These are phyloP conservation scores for Trebouxia sp. DNA, from an alignment of 139 green algal genomes.

Conservation along the genomic window DNA sequence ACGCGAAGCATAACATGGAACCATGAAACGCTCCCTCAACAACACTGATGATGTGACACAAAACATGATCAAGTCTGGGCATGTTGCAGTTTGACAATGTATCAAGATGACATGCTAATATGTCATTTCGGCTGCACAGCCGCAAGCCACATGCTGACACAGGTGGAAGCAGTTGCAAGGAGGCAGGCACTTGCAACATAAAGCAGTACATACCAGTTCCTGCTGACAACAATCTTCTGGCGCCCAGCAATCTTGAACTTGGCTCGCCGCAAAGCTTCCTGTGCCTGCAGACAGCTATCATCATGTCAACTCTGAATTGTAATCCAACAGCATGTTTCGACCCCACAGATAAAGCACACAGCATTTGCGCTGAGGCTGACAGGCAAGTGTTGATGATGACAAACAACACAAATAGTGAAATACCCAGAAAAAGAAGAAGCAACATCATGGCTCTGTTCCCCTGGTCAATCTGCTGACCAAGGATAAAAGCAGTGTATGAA, in stretches of 20 bases:
- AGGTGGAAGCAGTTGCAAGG: neutral
- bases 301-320: neutral
- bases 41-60: too few species aligned
- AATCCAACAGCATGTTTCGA: neutral
- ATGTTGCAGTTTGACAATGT: neutral
- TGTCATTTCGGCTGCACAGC: neutral
- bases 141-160: neutral
- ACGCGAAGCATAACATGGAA: too few species aligned
- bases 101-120: neutral
- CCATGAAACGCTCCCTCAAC: too few species aligned
- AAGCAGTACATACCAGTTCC: conserved; percentile 83
- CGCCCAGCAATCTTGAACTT: conserved; percentile 99
- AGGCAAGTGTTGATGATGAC: too few species aligned
- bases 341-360: neutral
- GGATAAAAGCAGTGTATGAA: too few species aligned
- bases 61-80: neutral
- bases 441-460: too few species aligned
- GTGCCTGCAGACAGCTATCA: conserved; percentile 56
- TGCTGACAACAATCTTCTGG: conserved; percentile 95
- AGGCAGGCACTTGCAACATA: neutral
- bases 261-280: conserved; percentile 94
- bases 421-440: too few species aligned
- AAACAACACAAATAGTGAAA: too few species aligned
- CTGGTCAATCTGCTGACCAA: too few species aligned
- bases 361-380: neutral